These are phyloP conservation scores for Iberis pinnata DNA, from an alignment of 345 rosid species.

Conservation along the genomic window DNA sequence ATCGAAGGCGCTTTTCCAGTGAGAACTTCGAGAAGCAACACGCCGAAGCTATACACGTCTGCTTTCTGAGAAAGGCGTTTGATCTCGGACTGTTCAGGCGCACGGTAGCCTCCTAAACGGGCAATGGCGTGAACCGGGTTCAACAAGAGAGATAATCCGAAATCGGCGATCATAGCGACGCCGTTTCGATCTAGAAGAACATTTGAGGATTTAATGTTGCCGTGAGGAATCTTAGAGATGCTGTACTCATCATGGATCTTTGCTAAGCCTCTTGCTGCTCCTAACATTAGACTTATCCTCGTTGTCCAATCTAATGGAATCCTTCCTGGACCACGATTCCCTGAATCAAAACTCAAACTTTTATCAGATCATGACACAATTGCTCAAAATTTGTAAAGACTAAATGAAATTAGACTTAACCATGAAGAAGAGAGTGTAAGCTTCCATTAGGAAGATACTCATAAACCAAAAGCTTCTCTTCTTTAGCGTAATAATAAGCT, in stretches of 20 bases:
- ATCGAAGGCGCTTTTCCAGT: conserved; percentile 82
- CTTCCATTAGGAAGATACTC: conserved; percentile 92
- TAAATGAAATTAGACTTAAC: conserved; percentile 25
- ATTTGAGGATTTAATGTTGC: conserved; percentile 76
- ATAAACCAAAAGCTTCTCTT: conserved; percentile 87
- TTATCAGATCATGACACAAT: too few species aligned
- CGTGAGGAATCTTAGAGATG: conserved; percentile 68
- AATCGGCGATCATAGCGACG: conserved; percentile 70
- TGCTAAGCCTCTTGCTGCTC: conserved; percentile 73
- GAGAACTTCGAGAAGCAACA: conserved; percentile 69
- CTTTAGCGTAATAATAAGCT: conserved; percentile 87
- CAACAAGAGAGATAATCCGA: conserved; percentile 72
- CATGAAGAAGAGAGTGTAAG: conserved; percentile 79
- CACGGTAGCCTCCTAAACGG: conserved; percentile 83
- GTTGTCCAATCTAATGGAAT: conserved; percentile 87
- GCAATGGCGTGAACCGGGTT: conserved; percentile 86
- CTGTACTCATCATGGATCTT: conserved; percentile 58
- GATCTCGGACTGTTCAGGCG: conserved; percentile 80
- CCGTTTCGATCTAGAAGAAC: conserved; percentile 85
- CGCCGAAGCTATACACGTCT: conserved; percentile 87
- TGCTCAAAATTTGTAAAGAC: neutral
- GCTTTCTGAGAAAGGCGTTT: conserved; percentile 79
- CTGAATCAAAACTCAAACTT: conserved; percentile 29
- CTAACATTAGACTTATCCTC: conserved; percentile 73
- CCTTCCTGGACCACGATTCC: conserved; percentile 88